Conservation (phyloP, 2,329 filamentous ascomycete genomes). For the Aspergillus sp. region DNA sequence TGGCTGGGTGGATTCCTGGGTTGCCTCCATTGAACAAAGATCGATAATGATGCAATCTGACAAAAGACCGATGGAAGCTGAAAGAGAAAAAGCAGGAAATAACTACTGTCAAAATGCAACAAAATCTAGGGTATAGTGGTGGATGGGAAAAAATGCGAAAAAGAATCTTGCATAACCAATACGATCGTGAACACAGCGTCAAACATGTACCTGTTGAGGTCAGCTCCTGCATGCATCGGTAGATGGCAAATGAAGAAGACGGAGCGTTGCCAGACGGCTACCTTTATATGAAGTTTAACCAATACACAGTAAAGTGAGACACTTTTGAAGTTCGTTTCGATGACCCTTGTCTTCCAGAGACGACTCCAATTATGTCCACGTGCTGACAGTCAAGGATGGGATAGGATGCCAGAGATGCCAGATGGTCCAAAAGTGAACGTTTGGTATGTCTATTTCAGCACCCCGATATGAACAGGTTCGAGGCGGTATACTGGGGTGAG, state of each 20-base stretch:
- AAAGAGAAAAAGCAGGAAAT: constrained; percentile 5
- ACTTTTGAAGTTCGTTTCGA: background rate
- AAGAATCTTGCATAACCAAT: constrained; percentile 23
- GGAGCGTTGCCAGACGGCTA: background rate
- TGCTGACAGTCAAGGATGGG: background rate
- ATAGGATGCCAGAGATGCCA: background rate
- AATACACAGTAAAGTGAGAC: background rate
- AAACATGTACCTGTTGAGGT: constrained; percentile 15
- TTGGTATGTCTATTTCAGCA: background rate
- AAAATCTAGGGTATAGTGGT: constrained; percentile 21
- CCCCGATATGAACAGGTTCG: no score
- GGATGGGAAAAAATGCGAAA: constrained; percentile 6
- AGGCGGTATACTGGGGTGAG: no score
- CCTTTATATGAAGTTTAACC: background rate
- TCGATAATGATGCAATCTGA: constrained; percentile 3
- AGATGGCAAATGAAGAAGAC: background rate
- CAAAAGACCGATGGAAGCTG: background rate
- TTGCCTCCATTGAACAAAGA: constrained; percentile 42
- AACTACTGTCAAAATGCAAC: constrained; percentile 16
- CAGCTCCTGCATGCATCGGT: constrained; percentile 5
- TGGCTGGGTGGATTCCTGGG: constrained; percentile 70
- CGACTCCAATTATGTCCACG: background rate
- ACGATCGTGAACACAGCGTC: constrained; percentile 24
- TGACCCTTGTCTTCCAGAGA: background rate
- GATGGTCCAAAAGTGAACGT: background rate